Base-by-base conservation (phyloP, 305 asterid species). In the Withania somnifera region DNA sequence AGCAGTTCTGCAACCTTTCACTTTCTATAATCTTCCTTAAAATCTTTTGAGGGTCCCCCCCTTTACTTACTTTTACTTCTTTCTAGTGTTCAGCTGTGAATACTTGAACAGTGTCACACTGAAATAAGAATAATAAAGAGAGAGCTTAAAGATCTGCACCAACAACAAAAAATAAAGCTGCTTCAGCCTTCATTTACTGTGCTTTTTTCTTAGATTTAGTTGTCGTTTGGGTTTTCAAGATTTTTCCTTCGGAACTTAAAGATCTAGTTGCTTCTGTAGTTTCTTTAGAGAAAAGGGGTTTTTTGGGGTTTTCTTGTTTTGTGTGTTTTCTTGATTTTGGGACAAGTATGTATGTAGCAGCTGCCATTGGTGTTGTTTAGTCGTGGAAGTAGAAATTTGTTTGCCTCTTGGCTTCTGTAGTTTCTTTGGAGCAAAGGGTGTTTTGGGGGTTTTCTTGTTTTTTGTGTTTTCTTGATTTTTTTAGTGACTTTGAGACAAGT, bases 371-470 rank as follows among this genome's bases (percentile, higher is more conserved):
- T 82, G 85, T 90, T 81, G 69, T 80, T 88, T 57, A 82, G 83
- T 80, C 77, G 87, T 64, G 78, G 85, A 86, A 79, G 84, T 84
- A 89, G 86, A 87, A n/a, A n/a, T n/a, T n/a, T n/a, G n/a, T n/a
- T n/a, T n/a, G n/a, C n/a, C n/a, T n/a, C n/a, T n/a, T n/a, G n/a
- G 30, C 45, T 22, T 20, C 19, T 42, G 19, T 22, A 4, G 50
- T 47, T 28, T 19, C 45, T 32, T 61, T 45, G 79, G 68, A 47
- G 78, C 13, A 38, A 30, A 13, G 73, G 80, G 47, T 50, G 68
- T 56, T 76, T 84, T 58, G 64, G 78, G 42, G n/a, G n/a, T 20
- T 0, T 47, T 7, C 14, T 32, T 34, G 36, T 20, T n/a, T n/a
- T n/a, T n/a, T n/a, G n/a, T 30, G 73, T 66, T 26, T 30, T 61